Percentiles rank a stretch among this genome's conserved stretches.
Conservation (phyloP, 805 yeast genomes). For the Metschnikowia colocasiae region DNA sequence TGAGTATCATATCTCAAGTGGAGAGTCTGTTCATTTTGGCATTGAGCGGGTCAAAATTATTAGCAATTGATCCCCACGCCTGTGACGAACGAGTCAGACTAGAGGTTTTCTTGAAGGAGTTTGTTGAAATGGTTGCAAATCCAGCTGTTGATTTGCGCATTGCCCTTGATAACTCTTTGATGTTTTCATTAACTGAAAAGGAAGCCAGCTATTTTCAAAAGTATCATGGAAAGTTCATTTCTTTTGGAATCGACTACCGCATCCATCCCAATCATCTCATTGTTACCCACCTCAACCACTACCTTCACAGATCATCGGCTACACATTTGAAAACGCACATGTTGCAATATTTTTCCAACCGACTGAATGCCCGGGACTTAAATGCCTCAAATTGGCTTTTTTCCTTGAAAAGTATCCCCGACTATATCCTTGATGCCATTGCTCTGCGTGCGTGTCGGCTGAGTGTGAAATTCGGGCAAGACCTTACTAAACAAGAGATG, state of each 20-base stretch:
- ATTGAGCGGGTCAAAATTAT: conserved; percentile 10
- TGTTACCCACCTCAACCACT: conserved; percentile 44
- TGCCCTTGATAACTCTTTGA: conserved; percentile 12
- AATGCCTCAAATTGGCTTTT: conserved; percentile 19
- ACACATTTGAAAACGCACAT: neutral
- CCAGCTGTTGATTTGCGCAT: conserved; percentile 11
- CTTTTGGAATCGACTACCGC: conserved; percentile 44
- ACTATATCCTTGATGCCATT: conserved; percentile 45
- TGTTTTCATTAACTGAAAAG: conserved; percentile 17
- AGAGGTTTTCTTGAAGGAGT: conserved; percentile 46
- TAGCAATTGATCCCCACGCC: conserved; percentile 78
- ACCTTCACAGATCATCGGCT: conserved; percentile 21
- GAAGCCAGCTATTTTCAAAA: conserved; percentile 32
- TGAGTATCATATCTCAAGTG: conserved; percentile 50
- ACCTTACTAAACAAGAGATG: conserved; percentile 44
- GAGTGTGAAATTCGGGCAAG: conserved; percentile 70
- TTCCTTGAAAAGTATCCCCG: conserved; percentile 41
- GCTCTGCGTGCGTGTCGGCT: conserved; percentile 64
- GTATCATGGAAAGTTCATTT: conserved; percentile 25
- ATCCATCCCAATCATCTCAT: conserved; percentile 11
- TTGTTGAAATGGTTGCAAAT: conserved; percentile 27
- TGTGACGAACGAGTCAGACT: conserved; percentile 70
- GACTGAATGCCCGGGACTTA: neutral
- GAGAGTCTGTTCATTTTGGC: conserved; percentile 61
- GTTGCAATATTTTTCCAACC: neutral